Conservation (phyloP, 106 monocot species). For the Platanthera guangdongensis region DNA sequence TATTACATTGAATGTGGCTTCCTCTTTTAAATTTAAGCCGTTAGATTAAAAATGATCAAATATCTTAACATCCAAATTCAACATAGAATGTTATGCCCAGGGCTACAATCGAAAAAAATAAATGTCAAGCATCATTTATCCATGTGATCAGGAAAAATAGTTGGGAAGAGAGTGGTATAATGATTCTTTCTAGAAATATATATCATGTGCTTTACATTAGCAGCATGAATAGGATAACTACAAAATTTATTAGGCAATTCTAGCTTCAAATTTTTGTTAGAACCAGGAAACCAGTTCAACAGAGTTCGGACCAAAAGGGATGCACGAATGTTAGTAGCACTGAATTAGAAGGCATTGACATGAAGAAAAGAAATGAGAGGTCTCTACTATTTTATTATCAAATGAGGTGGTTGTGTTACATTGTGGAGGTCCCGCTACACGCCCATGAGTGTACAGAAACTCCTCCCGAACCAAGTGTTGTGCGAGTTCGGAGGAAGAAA, state of each 20-base stretch:
- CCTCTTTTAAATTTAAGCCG: not conserved
- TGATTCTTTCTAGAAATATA: not conserved
- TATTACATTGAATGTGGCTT: not conserved
- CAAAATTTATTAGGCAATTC: not conserved
- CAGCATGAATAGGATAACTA: not conserved
- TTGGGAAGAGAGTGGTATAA: not conserved
- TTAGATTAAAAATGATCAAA: not conserved
- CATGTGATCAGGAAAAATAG: not conserved
- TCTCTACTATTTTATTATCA: no score
- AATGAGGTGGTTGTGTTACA: no score
- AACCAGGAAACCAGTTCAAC: no score
- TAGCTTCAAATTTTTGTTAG: not conserved
- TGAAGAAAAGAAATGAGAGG: no score
- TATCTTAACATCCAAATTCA: not conserved
- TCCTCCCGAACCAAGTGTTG: no score
- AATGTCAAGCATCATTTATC: not conserved
- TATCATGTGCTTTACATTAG: not conserved
- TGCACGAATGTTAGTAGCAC: no score
- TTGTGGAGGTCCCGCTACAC: no score
- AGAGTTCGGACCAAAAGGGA: no score
- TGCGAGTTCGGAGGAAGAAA: no score
- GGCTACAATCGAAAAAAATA: not conserved
- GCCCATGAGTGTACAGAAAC: no score
- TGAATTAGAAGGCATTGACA: no score
- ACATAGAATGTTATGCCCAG: not conserved